These are phyloP conservation scores for Cardiospermum halicacabum DNA, from an alignment of 345 rosid species.

Conservation along the genomic window DNA sequence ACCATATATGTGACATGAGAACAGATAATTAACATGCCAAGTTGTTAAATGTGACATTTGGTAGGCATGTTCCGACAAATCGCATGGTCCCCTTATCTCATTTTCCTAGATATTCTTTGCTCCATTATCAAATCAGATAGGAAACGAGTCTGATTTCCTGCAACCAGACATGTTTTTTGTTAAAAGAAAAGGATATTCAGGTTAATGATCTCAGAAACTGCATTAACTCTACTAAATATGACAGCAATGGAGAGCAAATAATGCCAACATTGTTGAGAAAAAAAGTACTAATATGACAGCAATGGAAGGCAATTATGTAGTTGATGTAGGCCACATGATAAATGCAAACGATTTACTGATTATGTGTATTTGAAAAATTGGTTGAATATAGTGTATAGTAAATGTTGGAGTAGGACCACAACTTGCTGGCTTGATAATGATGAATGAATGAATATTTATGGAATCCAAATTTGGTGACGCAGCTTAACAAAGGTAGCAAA, in stretches of 20 bases:
- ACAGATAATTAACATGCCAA: conserved; percentile 20
- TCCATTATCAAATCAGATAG: neutral
- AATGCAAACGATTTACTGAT: neutral
- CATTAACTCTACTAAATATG: neutral
- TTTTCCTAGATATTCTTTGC: conserved; percentile 4
- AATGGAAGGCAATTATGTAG: neutral
- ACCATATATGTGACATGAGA: conserved; percentile 22
- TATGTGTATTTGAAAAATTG: neutral
- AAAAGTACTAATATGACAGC: neutral
- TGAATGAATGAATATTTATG: neutral
- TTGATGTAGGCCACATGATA: neutral
- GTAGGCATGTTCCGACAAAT: conserved; percentile 23
- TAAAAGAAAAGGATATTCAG: neutral
- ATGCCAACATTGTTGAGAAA: neutral
- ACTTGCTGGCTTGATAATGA: no score
- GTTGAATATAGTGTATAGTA: neutral
- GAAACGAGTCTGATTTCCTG: neutral
- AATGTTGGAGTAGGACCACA: neutral
- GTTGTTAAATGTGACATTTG: conserved; percentile 19
- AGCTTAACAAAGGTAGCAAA: neutral
- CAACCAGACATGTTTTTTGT: neutral
- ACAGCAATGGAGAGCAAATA: neutral
- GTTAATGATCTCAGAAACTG: no score
- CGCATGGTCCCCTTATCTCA: conserved; percentile 27
- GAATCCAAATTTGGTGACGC: neutral